Evolutionary conservation across 306 rosid genomes (phyloP).

Genomic region (Elaeagnus macrophylla): DNA sequence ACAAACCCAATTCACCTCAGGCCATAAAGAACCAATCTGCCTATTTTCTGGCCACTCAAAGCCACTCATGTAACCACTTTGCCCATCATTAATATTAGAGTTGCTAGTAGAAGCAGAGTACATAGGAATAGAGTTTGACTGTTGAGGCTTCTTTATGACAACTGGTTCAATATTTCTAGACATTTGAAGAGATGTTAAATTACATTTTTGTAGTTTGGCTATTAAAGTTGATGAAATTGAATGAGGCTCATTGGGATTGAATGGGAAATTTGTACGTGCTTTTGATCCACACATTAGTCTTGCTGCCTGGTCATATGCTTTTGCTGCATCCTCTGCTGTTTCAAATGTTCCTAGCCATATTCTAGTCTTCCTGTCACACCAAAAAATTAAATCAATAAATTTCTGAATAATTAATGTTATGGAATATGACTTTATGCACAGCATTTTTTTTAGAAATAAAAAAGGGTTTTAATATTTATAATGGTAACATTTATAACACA

Average conservation of each 20-base stretch:
- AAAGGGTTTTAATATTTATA: background rate
- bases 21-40: conserved; percentile 9
- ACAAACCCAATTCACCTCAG: conserved; percentile 23
- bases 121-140: background rate
- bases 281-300: conserved; percentile 69
- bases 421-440: no score
- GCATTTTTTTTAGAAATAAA: background rate
- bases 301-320: conserved; percentile 91
- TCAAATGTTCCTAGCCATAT: conserved; percentile 84
- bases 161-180: conserved; percentile 28
- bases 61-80: conserved; percentile 14
- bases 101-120: background rate
- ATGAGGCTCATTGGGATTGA: conserved; percentile 43
- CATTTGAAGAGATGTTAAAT: conserved; percentile 64
- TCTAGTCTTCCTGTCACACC: conserved; percentile 50
- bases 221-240: conserved; percentile 51
- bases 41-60: conserved; percentile 26
- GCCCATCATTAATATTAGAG: conserved; percentile 8
- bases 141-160: conserved; percentile 21
- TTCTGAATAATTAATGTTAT: no score
- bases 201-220: conserved; percentile 63
- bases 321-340: conserved; percentile 82
- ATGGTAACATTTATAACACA: no score
- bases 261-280: conserved; percentile 62
- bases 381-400: background rate